Evolutionary conservation across 345 rosid species (phyloP), one percentile per base, ranked within the genome.

Genomic region (Ceriops tagal): DNA sequence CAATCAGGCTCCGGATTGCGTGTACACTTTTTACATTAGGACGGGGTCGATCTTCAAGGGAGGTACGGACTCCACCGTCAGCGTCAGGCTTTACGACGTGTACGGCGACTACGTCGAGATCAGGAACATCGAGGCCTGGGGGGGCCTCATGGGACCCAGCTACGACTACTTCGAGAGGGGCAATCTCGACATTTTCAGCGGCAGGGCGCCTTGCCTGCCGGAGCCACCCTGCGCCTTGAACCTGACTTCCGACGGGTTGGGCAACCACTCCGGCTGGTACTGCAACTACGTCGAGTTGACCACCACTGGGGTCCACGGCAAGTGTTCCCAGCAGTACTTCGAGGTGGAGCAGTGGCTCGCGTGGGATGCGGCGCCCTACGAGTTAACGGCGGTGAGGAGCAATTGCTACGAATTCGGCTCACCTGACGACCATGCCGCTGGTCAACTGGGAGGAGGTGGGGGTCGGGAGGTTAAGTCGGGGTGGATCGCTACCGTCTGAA

Each of bases 291-390:
- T 92, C 37, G 96, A 93, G 78, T 86, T 89, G 28, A 82, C 89
- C 0, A 34, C 84, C 13, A 82, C 95, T 0, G 92, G 92, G 21
- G 82, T 84, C 60, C 97, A 91, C 58, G 57, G 64, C 2, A 22
- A 72, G 5, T 93, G 98, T 61, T 19, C 78, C 3, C 86, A 83
- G 65, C 73, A 83, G 82, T 69, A 24, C 80, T 93, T 93, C 63
- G 74, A 78, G 26, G 78, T 93, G 64, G 98, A 91, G 85, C 98
- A 91, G 81, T 93, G 98, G 98, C 85, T 93, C 51, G 96, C 97
- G 2, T 19, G 10, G 0, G 96, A 92, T 56, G 31, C 83, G 53
- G 5, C 88, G 21, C 99, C 99, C 8, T 88, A 77, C 60, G 80
- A 87, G 58, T 84, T 93, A 47, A 83, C 83, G 0, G 88, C 89